phyloP scores from a whole-genome alignment of 2,329 filamentous ascomycete species.

The Cladobotryum protrusum region DNA sequence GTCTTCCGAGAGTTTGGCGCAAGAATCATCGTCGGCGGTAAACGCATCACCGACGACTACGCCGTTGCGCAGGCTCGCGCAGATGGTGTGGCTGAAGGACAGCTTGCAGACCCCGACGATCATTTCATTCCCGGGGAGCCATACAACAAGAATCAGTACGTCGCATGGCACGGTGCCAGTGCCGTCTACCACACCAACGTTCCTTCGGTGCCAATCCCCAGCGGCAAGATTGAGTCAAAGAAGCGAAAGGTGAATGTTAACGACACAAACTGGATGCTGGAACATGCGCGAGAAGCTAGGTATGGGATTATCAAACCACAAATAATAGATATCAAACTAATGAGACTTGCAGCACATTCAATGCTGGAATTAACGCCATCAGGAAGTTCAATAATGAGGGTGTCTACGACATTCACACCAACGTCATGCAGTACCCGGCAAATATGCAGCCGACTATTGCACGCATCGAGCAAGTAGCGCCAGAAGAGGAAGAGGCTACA shows the following conservation, averaged over 20 bases:
- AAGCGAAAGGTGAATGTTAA: constrained; percentile 83
- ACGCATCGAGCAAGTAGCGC: constrained; percentile 67
- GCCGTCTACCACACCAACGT: constrained; percentile 84
- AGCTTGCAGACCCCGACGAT: constrained; percentile 87
- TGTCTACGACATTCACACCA: constrained; percentile 91
- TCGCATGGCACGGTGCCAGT: constrained; percentile 96
- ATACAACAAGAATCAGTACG: constrained; percentile 99
- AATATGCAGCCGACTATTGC: constrained; percentile 86
- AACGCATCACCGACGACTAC: constrained; percentile 84
- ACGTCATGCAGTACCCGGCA: constrained; percentile 78
- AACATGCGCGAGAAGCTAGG: constrained; percentile 89
- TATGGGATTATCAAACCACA: constrained; percentile 33
- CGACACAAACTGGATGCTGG: constrained; percentile 91
- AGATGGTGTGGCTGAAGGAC: constrained; percentile 77
- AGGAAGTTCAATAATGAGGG: constrained; percentile 67
- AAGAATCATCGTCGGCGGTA: constrained; percentile 86
- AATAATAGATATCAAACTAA: constrained; percentile 8
- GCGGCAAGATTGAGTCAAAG: constrained; percentile 73
- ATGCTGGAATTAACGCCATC: constrained; percentile 62
- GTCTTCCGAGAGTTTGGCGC: constrained; percentile 97
- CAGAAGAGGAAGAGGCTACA: constrained; percentile 28
- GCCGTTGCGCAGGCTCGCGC: constrained; percentile 68
- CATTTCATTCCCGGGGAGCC: constrained; percentile 66
- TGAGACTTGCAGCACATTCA: constrained; percentile 64
- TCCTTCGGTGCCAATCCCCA: constrained; percentile 68